Evolutionary conservation across 495 filamentous ascomycete species (phyloP), one percentile per base, ranked within the genome.

Genomic region (Penicillium nucicola): DNA sequence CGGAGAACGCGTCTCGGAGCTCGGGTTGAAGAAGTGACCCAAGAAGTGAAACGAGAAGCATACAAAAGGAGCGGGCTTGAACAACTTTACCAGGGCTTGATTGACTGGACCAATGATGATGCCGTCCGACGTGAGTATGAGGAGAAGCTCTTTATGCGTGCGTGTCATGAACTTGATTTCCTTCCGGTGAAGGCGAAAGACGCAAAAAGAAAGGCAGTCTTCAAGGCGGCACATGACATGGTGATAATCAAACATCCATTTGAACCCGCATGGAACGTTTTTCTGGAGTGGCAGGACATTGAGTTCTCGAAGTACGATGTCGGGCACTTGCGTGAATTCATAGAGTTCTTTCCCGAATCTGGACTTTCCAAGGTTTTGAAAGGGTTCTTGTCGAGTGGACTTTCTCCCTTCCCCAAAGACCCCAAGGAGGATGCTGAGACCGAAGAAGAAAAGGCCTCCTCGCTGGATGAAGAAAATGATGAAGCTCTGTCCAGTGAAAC

Each of bases 161-260:
- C 82, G 38, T 87, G 89, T 52, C 89, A 97, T 38, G 76, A 80
- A 5, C 77, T 98, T 8, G 59, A 84, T 1, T 84, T 88, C 37
- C 65, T 86, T 14, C 83, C 85, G 4, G 52, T 68, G 5, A 77
- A 84, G 19, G 61, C 84, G 42, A 97, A 96, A 63, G 49, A 63
- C 3, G 66, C 69, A 4, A 90, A 95, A 60, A 76, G 86, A 25
- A 71, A 80, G 13, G 80, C 86, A 34, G 85, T 96, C 2, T 67
- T 79, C 59, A 86, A 85, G 44, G 67, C 90, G 36, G 91, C 92
- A 0, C 80, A 84, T 38, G 93, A 90, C 48, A 90, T 97, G 84
- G 92, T 98, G 41, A 92, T 97, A 53, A 88, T 98, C 62, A 91
- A 92, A 54, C 90, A 96, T 62, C 90, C 90, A 1, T 97, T 87